Conservation (phyloP, 345 rosid genomes). For the Dipteronia sinensis region DNA sequence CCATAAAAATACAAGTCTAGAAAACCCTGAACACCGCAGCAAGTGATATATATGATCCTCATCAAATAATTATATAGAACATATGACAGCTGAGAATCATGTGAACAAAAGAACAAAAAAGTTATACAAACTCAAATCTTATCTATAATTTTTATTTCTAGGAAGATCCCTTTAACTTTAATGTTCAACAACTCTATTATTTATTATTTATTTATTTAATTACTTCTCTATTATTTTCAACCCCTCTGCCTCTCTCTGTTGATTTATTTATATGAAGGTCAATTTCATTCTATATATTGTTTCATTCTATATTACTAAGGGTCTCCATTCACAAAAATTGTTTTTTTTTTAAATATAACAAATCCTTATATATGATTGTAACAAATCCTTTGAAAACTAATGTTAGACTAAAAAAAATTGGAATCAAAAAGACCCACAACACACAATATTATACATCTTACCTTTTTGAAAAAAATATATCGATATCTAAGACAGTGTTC, state of each 20-base stretch:
- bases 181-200: neutral
- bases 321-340: too few species aligned
- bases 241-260: neutral
- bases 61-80: neutral
- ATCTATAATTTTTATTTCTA: neutral
- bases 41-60: too few species aligned
- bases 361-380: too few species aligned
- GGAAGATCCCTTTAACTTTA: neutral
- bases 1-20: neutral
- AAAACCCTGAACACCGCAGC: constrained; percentile 37
- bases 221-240: neutral
- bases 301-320: neutral
- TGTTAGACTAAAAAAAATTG: too few species aligned
- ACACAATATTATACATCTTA: too few species aligned
- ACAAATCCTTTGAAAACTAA: too few species aligned
- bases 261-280: neutral
- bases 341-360: too few species aligned
- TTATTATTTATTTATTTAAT: neutral
- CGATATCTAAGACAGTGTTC: too few species aligned
- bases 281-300: neutral
- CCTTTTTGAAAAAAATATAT: too few species aligned
- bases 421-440: too few species aligned
- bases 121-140: constrained; percentile 1
- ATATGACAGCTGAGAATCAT: constrained; percentile 35
- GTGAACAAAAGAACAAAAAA: constrained; percentile 22